Evolutionary conservation across 768 basidiomycete genomes (phyloP), one percentile per base, ranked within the genome.

Genomic region (Dioszegia hungarica): DNA sequence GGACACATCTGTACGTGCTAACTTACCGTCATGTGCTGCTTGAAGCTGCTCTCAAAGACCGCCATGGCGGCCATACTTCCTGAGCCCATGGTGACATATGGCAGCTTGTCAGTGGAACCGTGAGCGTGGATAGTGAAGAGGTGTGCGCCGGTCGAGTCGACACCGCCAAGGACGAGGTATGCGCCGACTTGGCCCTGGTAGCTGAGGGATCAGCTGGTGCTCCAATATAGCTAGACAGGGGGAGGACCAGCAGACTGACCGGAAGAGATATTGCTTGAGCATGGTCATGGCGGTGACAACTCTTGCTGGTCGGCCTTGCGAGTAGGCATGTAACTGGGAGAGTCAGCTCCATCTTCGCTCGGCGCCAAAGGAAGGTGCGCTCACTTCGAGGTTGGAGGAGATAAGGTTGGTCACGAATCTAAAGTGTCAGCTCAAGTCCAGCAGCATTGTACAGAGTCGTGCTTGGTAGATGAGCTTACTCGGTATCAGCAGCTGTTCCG

Each of bases 221-320:
- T 24, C 20, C 50, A 10, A 24, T 11, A 19, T 10, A 11, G 10
- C 19, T 22, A 11, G 41, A 19, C 27, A 31, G 8, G 22, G 28
- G 12, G 43, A 44, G 22, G 31, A 6, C n/a, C 49, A 37, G 37
- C 49, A 11, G 49, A 15, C 81, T 38, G n/a, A 91, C 90, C 82
- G 80, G 80, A 87, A 95, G 36, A 98, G 85, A 81, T 87, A 88
- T 76, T 94, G 93, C 78, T 98, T 97, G 63, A 97, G 80, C 90
- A 97, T 89, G 3, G 94, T 97, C 94, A 99, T 97, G 5, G 94
- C 95, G 0, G 95, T 95, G 48, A 94, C 90, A 19, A 99, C 91
- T 57, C 86, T 83, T 3, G 94, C 91, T 76, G 89, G 90, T 56
- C 94, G 80, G 22, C 92, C 93, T 28, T 89, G 92, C 17, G 88